Conservation (phyloP, 176 grass and related monocot species). For the Tillandsia fasciculata region DNA sequence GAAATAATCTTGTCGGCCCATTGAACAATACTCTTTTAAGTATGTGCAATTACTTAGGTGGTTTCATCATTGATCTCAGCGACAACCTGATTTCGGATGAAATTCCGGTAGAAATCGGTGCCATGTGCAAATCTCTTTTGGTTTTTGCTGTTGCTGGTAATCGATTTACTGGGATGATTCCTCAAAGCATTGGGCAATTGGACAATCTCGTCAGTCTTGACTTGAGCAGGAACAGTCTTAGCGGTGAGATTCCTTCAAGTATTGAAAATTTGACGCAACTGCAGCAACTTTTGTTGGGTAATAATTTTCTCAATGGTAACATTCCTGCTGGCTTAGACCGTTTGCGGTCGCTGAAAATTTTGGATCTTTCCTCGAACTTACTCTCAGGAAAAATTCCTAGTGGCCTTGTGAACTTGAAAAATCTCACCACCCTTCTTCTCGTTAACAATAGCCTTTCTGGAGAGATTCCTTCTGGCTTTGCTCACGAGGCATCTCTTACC, state of each 20-base stretch:
- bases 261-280: slow-evolving; percentile 43
- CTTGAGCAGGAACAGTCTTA: slow-evolving; percentile 66
- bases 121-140: slow-evolving; percentile 49
- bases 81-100: slow-evolving; percentile 57
- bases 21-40: slow-evolving; percentile 32
- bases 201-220: slow-evolving; percentile 59
- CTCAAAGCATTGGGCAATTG: slow-evolving; percentile 60
- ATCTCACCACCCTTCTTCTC: slow-evolving; percentile 64
- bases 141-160: slow-evolving; percentile 64
- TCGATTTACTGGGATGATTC: slow-evolving; percentile 60
- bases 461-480: slow-evolving; percentile 58
- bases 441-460: slow-evolving; percentile 91
- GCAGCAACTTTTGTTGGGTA: slow-evolving; percentile 50
- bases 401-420: slow-evolving; percentile 50
- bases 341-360: slow-evolving; percentile 48
- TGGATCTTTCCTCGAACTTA: slow-evolving; percentile 87
- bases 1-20: slow-evolving; percentile 48
- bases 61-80: slow-evolving; percentile 59
- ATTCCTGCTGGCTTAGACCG: slow-evolving; percentile 54
- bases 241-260: slow-evolving; percentile 56
- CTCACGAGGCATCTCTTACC: slow-evolving; percentile 39
- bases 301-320: slow-evolving; percentile 62
- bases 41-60: slow-evolving; percentile 64
- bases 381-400: slow-evolving; percentile 62
- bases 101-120: slow-evolving; percentile 58